Evolutionary conservation across 192 early-diverging fungal species (phyloP).

Genomic region (Lobosporangium transversale): DNA sequence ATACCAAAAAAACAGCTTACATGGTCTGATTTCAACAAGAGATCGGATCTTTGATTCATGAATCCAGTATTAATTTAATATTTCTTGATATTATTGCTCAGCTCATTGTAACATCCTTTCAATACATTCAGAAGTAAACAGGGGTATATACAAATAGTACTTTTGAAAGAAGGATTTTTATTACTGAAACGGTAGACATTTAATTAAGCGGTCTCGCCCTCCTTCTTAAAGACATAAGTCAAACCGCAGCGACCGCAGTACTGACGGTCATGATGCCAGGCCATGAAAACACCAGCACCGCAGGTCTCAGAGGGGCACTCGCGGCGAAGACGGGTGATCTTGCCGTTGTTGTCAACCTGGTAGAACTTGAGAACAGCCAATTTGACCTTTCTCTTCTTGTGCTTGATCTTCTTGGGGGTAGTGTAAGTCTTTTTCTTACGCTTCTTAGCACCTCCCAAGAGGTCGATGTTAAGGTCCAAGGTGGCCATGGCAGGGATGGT

Average conservation of each 20-base stretch:
- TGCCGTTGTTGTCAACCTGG: constrained; percentile 97
- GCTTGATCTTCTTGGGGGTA: constrained; percentile 99
- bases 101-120: no score
- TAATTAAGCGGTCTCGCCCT: constrained; percentile 57
- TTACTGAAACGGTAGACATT: no score
- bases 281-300: constrained; percentile 99
- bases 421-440: constrained; percentile 99
- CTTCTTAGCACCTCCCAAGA: constrained; percentile 96
- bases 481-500: constrained; percentile 52
- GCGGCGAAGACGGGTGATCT: constrained; percentile 98
- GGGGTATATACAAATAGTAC: no score
- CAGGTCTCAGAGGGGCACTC: constrained; percentile 97
- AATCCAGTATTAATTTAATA: no score
- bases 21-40: no score
- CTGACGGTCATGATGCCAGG: constrained; percentile 97
- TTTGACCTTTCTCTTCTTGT: constrained; percentile 99
- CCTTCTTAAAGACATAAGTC: constrained; percentile 96
- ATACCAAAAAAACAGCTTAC: no score
- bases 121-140: no score
- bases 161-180: background rate
- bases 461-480: constrained; percentile 61
- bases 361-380: constrained; percentile 99
- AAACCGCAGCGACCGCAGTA: constrained; percentile 98
- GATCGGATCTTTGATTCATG: no score
- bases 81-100: no score